Percentiles rank a stretch among this genome's conserved stretches.
Evolutionary conservation across 2,329 filamentous ascomycete genomes (phyloP).

Genomic region (Colletotrichum incanum): DNA sequence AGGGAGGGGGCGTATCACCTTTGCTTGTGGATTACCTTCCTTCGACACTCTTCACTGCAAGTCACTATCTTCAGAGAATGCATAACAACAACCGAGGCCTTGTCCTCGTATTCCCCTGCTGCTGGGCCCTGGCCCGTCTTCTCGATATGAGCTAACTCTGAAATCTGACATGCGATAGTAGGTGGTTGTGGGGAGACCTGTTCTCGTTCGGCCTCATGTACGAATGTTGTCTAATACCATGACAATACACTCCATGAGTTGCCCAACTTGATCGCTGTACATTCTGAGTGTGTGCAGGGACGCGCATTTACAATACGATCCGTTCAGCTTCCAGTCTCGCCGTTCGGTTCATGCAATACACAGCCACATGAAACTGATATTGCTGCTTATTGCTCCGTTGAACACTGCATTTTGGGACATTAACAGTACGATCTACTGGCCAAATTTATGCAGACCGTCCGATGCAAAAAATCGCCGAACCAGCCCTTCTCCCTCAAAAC

Average conservation of each 20-base stretch:
- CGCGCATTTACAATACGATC: constrained; percentile 54
- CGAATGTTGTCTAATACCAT: constrained; percentile 57
- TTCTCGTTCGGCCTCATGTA: constrained; percentile 44
- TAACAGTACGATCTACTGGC: neutral
- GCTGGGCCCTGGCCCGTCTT: neutral
- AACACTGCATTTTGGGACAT: neutral
- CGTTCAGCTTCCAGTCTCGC: constrained; percentile 52
- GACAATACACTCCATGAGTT: constrained; percentile 61
- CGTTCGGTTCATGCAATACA: neutral
- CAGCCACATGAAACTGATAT: neutral
- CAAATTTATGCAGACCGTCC: neutral
- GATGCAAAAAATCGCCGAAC: neutral
- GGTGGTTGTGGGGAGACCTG: neutral
- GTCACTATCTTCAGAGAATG: constrained; percentile 43
- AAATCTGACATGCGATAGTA: no score
- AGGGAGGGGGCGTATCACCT: constrained; percentile 41
- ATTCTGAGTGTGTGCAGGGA: constrained; percentile 56
- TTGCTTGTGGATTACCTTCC: constrained; percentile 43
- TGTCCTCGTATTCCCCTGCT: constrained; percentile 19
- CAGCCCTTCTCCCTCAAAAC: no score
- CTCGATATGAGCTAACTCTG: neutral
- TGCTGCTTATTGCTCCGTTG: no score
- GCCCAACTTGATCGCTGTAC: constrained; percentile 54
- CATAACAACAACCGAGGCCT: constrained; percentile 34
- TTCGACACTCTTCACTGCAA: constrained; percentile 41